These are phyloP conservation scores for Aspergillus saccharolyticus DNA, from an alignment of 495 filamentous ascomycete genomes.

Conservation along the genomic window DNA sequence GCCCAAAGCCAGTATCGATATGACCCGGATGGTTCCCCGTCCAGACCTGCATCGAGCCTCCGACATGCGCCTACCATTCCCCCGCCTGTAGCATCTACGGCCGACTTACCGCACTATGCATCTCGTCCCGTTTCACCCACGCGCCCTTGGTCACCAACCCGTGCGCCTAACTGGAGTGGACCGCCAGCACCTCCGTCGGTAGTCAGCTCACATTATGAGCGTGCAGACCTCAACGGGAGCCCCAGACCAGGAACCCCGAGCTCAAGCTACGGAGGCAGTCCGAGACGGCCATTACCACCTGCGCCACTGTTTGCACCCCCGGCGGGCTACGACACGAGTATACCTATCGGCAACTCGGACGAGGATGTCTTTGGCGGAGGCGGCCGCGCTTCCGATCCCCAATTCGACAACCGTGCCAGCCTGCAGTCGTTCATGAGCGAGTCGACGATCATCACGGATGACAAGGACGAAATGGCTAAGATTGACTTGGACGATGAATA, in stretches of 20 bases:
- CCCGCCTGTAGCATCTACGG: conserved; percentile 41
- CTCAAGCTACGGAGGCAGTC: conserved; percentile 78
- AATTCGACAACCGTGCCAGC: conserved; percentile 36
- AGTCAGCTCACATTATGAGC: conserved; percentile 69
- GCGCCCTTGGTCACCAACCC: conserved; percentile 70
- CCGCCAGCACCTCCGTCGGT: conserved; percentile 56
- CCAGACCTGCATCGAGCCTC: conserved; percentile 52
- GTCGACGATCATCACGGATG: conserved; percentile 58
- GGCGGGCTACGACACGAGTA: conserved; percentile 35
- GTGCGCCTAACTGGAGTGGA: conserved; percentile 59
- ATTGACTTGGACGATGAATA: conserved; percentile 40
- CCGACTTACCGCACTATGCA: conserved; percentile 47
- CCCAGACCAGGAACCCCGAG: conserved; percentile 88
- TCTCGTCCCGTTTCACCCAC: conserved; percentile 52
- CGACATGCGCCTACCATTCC: conserved; percentile 51
- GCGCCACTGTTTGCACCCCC: conserved; percentile 73
- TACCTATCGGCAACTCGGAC: conserved; percentile 53
- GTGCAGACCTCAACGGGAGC: conserved; percentile 79
- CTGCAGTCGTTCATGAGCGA: conserved; percentile 61
- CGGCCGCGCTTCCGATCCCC: conserved; percentile 43
- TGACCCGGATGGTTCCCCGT: conserved; percentile 31
- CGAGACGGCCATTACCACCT: conserved; percentile 81
- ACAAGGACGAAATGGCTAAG: conserved; percentile 41
- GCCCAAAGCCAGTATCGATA: conserved; percentile 29
- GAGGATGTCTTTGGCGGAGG: conserved; percentile 77